phyloP scores from a whole-genome alignment of 305 asterid genomes.

The Fraxinus ornus region DNA sequence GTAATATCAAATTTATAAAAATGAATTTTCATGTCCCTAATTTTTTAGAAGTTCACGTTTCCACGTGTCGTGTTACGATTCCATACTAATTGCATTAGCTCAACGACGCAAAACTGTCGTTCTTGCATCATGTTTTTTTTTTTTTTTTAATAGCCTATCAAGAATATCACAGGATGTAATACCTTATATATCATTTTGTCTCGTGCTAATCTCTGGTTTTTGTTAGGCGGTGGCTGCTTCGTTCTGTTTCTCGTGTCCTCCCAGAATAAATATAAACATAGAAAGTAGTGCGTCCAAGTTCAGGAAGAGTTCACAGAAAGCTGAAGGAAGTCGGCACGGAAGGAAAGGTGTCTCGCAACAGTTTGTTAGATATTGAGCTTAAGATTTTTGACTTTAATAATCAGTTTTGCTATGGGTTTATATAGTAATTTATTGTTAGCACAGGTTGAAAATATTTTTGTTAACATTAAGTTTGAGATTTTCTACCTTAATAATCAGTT shows the following conservation, averaged over 20 bases:
- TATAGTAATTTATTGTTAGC: too few species aligned
- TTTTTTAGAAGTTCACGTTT: too few species aligned
- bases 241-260: constrained; percentile 72
- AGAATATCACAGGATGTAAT: not conserved
- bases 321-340: constrained; percentile 55
- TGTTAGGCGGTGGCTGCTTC: constrained; percentile 91
- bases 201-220: not conserved
- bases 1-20: too few species aligned
- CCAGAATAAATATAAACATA: constrained; percentile 61
- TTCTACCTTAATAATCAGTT: too few species aligned
- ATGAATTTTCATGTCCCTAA: too few species aligned
- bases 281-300: constrained; percentile 78
- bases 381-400: too few species aligned
- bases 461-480: too few species aligned
- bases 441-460: too few species aligned
- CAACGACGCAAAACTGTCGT: too few species aligned
- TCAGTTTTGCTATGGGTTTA: too few species aligned
- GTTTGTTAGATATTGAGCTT: too few species aligned
- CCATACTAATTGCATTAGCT: too few species aligned
- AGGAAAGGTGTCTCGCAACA: constrained; percentile 26
- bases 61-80: not conserved
- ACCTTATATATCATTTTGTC: not conserved
- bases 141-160: not conserved
- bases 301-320: constrained; percentile 33
- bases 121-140: not conserved